Base-by-base conservation (phyloP, 2,329 filamentous ascomycete species). In the Diaporthe aspalathi region DNA sequence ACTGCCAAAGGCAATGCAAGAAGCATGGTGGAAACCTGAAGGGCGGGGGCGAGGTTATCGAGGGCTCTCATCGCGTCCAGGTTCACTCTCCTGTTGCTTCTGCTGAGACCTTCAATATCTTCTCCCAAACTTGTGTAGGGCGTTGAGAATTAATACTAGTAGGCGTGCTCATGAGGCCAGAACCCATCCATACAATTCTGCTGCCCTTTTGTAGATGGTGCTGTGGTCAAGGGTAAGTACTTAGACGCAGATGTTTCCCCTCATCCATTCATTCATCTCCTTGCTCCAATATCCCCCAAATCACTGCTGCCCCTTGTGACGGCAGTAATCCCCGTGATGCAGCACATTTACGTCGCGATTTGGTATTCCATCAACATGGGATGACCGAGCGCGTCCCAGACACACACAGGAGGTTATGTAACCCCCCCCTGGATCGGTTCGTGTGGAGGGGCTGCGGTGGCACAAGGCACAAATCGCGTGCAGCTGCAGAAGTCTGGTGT, bases 401-500 rank as follows among this genome's bases (percentile, higher is more conserved):
- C 32, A 24, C 35, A 7, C 35, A 38, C 35, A 38, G 9, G 8
- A 9, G 29, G 20, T 56, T 56, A 56, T 56, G 53, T 56, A 56
- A 56, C 38, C 53, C 17, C 2, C 20, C 27, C 24, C 22, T 20
- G 50, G 17, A 5, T 52, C 14, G 50, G 12, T 8, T 5, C 12
- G 8, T 22, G 52, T 38, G 29, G 3, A n/a, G n/a, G n/a, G n/a
- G 53, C 32, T 11, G 32, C 38, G 32, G 53, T 56, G 53, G 53
- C 53, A 56, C 53, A 56, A 24, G 53, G 53, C n/a, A 16, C 53
- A 24, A 56, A 38, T n/a, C 53, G n/a, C 32, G 53, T 22, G 20
- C 53, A 56, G 53, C 53, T 56, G 53, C 53, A 56, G 11, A n/a
- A 56, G 53, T 38, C 52, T 20, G 52, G 52, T 56, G 52, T 56